Percentiles rank a stretch among this genome's conserved stretches.
phyloP scores from a whole-genome alignment of 495 filamentous ascomycete species.

The Trichoderma parareesei region DNA sequence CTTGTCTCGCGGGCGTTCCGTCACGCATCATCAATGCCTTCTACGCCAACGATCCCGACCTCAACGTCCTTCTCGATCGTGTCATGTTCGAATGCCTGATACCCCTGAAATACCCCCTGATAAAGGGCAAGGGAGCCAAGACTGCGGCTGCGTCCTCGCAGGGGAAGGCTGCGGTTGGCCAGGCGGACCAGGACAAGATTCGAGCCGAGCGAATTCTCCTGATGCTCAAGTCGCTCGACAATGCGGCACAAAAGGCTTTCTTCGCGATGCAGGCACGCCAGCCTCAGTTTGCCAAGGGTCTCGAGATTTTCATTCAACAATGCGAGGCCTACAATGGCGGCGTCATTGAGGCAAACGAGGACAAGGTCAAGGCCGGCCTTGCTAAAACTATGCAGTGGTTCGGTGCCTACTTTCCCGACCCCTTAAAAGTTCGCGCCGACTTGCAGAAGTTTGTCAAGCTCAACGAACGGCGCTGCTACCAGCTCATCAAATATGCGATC shows the following conservation, averaged over 20 bases:
- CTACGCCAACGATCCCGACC: slow-evolving; percentile 83
- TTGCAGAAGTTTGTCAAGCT: slow-evolving; percentile 85
- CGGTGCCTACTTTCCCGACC: slow-evolving; percentile 66
- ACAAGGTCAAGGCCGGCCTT: slow-evolving; percentile 59
- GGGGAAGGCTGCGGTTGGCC: slow-evolving; percentile 33
- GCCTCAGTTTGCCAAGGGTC: slow-evolving; percentile 55
- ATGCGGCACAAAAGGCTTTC: slow-evolving; percentile 74
- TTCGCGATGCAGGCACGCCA: slow-evolving; percentile 78
- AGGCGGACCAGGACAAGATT: slow-evolving; percentile 70
- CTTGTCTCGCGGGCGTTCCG: slow-evolving; percentile 69
- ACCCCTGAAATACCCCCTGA: slow-evolving; percentile 76
- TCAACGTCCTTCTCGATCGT: slow-evolving; percentile 74
- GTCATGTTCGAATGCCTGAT: slow-evolving; percentile 82
- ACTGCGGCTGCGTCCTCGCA: slow-evolving; percentile 53
- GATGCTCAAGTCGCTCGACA: slow-evolving; percentile 68
- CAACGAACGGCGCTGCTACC: slow-evolving; percentile 85
- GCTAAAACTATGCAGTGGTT: slow-evolving; percentile 59
- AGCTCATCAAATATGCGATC: slow-evolving; percentile 78
- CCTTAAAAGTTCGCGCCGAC: slow-evolving; percentile 55
- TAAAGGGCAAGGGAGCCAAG: slow-evolving; percentile 53
- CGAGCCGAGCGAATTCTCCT: slow-evolving; percentile 79
- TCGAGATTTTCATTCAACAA: slow-evolving; percentile 63
- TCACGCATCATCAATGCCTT: slow-evolving; percentile 78
- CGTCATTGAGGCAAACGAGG: slow-evolving; percentile 64
- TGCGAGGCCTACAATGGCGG: slow-evolving; percentile 88